These are phyloP conservation scores for Dipteronia sinensis DNA, from an alignment of 345 rosid species.

Conservation along the genomic window DNA sequence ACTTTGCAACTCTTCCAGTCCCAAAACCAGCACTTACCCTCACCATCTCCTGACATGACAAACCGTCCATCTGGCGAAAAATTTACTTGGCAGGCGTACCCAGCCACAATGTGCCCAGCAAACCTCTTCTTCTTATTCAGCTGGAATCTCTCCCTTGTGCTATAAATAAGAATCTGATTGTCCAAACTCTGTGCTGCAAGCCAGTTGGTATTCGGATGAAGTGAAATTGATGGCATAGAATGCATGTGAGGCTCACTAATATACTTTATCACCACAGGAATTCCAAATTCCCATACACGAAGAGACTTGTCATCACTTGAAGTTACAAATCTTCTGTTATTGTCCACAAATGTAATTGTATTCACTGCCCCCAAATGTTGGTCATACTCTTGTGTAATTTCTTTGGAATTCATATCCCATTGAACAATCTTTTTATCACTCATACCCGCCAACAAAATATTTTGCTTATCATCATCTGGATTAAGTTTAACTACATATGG, in stretches of 20 bases:
- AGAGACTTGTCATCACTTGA: conserved; percentile 99
- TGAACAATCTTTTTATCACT: conserved; percentile 99
- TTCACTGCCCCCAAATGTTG: conserved; percentile 93
- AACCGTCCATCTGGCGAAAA: conserved; percentile 98
- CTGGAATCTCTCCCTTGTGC: conserved; percentile 95
- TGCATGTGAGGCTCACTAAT: conserved; percentile 99
- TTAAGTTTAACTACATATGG: conserved; percentile 94
- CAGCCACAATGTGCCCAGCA: conserved; percentile 91
- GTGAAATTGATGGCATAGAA: conserved; percentile 92
- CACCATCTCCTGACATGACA: conserved; percentile 99
- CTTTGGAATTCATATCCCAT: conserved; percentile 96
- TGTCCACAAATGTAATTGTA: conserved; percentile 94
- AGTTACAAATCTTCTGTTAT: conserved; percentile 92
- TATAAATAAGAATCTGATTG: conserved; percentile 89
- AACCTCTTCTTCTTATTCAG: conserved; percentile 96
- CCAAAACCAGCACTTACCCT: conserved; percentile 99
- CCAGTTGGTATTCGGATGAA: conserved; percentile 93
- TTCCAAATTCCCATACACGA: conserved; percentile 98
- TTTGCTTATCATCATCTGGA: conserved; percentile 96
- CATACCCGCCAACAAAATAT: conserved; percentile 93
- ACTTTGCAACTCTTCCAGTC: conserved; percentile 99
- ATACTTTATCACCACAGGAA: conserved; percentile 97
- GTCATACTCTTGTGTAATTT: conserved; percentile 89
- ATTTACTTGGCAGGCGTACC: conserved; percentile 98
- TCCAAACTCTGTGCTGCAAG: conserved; percentile 98